A percentile compares a stretch with the other conserved stretches of the same genome.
Conservation (phyloP, 352 stramenopile species). For the Globisporangium solare region DNA sequence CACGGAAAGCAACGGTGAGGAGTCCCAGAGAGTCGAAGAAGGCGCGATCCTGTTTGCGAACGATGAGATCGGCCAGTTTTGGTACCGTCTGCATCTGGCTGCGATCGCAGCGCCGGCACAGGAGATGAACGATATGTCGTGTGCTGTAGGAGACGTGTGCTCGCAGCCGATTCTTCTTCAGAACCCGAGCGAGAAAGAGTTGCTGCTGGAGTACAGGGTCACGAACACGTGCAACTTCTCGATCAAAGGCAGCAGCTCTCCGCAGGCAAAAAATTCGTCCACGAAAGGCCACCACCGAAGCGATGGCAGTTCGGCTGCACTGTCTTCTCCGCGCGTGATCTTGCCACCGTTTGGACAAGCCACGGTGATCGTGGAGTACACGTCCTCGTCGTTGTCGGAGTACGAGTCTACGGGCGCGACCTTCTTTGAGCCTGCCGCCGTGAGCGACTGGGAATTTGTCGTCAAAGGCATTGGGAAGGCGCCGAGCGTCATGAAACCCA, state of each 20-base stretch:
- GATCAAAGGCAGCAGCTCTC: constrained; percentile 36
- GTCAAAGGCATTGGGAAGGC: constrained; percentile 71
- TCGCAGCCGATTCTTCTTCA: constrained; percentile 79
- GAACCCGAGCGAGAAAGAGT: constrained; percentile 83
- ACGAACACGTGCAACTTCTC: constrained; percentile 88
- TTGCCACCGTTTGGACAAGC: constrained; percentile 66
- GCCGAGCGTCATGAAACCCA: constrained; percentile 89
- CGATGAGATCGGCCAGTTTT: constrained; percentile 91
- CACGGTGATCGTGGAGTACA: constrained; percentile 84
- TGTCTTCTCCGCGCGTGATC: constrained; percentile 19
- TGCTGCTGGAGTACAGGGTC: constrained; percentile 68
- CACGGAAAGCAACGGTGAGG: background rate
- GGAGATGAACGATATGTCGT: constrained; percentile 71
- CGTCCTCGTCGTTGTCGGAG: constrained; percentile 84
- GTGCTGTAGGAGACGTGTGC: constrained; percentile 78
- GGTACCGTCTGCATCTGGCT: constrained; percentile 85
- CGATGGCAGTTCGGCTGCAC: background rate
- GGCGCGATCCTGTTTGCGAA: constrained; percentile 89
- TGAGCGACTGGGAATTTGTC: constrained; percentile 89
- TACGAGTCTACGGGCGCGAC: constrained; percentile 63
- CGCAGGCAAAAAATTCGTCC: background rate
- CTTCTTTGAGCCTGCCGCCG: constrained; percentile 66
- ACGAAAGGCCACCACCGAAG: constrained; percentile 1
- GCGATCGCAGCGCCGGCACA: constrained; percentile 50
- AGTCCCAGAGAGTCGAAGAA: constrained; percentile 17